phyloP scores from a whole-genome alignment of 768 basidiomycete genomes.

The Kwoniella sp. region DNA sequence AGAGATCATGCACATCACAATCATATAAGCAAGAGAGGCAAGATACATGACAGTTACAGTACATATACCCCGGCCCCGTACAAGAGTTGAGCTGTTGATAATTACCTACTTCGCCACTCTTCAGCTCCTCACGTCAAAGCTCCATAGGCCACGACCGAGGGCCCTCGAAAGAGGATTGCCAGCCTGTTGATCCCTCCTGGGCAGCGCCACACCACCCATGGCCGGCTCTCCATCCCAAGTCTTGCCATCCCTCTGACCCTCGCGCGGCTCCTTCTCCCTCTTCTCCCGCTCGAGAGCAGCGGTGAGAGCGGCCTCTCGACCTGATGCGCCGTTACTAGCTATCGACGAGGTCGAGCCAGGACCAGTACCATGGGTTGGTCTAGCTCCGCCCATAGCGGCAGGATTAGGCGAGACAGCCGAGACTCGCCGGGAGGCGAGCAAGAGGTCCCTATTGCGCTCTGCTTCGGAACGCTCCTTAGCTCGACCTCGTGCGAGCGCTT shows the following conservation, averaged over 20 bases:
- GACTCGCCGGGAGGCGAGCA: constrained; percentile 36
- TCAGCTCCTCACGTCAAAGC: constrained; percentile 26
- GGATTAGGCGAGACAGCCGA: constrained; percentile 33
- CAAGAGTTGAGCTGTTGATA: no score
- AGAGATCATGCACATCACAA: no score
- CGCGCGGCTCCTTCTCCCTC: constrained; percentile 6
- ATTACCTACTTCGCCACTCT: neutral
- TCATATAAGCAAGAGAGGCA: no score
- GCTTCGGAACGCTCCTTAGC: constrained; percentile 26
- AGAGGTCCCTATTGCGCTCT: constrained; percentile 37
- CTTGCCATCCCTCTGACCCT: constrained; percentile 1
- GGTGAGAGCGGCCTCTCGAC: no score
- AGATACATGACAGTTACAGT: no score
- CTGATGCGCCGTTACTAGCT: neutral
- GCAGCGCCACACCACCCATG: constrained; percentile 32
- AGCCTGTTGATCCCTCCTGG: constrained; percentile 25
- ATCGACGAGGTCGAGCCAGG: neutral
- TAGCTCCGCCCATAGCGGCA: neutral
- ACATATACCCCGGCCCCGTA: no score
- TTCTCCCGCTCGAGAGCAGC: neutral
- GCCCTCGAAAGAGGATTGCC: constrained; percentile 6
- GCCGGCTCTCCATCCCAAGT: constrained; percentile 31
- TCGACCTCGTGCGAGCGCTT: neutral
- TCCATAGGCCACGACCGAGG: constrained; percentile 30
- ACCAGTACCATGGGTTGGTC: neutral